phyloP scores from a whole-genome alignment of 2,329 filamentous ascomycete species.

The Aureobasidium zeae region DNA sequence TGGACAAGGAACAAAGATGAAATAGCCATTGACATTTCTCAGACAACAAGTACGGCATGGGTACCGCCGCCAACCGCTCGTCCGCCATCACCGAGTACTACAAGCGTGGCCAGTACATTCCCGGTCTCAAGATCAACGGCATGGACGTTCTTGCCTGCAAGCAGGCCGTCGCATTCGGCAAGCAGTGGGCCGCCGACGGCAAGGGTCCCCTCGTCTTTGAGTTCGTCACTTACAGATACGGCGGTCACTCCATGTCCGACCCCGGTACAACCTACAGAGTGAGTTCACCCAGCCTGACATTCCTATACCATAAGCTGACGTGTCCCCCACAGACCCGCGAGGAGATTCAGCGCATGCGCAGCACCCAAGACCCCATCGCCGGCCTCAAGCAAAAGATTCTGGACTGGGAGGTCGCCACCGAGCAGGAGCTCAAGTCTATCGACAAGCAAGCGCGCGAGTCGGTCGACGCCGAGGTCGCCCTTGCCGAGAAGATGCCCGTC shows the following conservation, averaged over 20 bases:
- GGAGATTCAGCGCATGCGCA: conserved; percentile 99
- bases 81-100: conserved; percentile 98
- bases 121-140: conserved; percentile 97
- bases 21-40: too few relatives aligned
- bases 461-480: conserved; percentile 83
- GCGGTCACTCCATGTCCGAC: conserved; percentile 99
- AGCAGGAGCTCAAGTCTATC: conserved; percentile 92
- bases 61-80: conserved; percentile 86
- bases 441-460: conserved; percentile 85
- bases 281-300: conserved; percentile 20
- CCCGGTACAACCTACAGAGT: conserved; percentile 93
- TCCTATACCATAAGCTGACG: too few relatives aligned
- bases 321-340: conserved; percentile 69
- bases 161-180: conserved; percentile 88
- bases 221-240: conserved; percentile 98
- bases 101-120: conserved; percentile 99
- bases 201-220: conserved; percentile 94
- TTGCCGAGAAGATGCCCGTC: conserved; percentile 75
- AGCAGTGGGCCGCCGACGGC: conserved; percentile 71
- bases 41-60: conserved; percentile 99
- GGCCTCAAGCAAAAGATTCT: conserved; percentile 97
- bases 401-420: conserved; percentile 82
- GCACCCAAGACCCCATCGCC: conserved; percentile 95
- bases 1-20: too few relatives aligned
- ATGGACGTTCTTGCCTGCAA: conserved; percentile 99